Evolutionary conservation across 495 filamentous ascomycete species (phyloP), one percentile per base, ranked within the genome.

Genomic region (Penicillium taxi): DNA sequence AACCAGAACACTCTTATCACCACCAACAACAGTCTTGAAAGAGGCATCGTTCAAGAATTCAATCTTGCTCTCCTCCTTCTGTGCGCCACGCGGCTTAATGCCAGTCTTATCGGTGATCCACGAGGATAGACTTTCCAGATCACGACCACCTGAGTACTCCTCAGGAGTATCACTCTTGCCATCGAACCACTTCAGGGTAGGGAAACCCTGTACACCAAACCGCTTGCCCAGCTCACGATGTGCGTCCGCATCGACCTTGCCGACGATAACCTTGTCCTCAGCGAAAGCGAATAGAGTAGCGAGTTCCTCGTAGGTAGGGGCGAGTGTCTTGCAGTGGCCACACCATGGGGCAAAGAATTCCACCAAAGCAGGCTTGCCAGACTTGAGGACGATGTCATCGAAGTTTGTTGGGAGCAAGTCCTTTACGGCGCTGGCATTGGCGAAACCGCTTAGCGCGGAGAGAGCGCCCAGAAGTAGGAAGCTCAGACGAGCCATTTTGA

Each of bases 281-380:
- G 79, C 76, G 44, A 73, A 78, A 25, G 78, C 77, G 57, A 84
- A 88, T 34, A 65, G 66, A 22, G 72, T 59, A 34, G 78, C 90
- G n/a, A 98, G 78, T 61, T 98, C 84, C 60, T 98, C 91, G 61
- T 91, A 98, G 36, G 91, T 68, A 26, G 91, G 91, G 14, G 89
- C 93, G 7, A 98, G 83, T 43, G 66, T 95, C 72, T 96, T 96
- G 84, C 91, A 98, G 75, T 98, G 86, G 30, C 93, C 93, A 62
- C 93, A 98, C 91, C 91, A 98, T 39, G 91, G 91, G 31, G 91
- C 91, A 62, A 96, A 98, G 75, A 98, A 98, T 59, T 98, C 91
- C 42, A 98, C 91, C 23, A 98, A 78, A 0, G 93, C 87, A 19
- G 93, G 93, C 69, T 94, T 96, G 56, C 86, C 86, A 37, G 84